Evolutionary conservation across 352 stramenopile genomes (phyloP).

Genomic region (Globisporangium paddicum): DNA sequence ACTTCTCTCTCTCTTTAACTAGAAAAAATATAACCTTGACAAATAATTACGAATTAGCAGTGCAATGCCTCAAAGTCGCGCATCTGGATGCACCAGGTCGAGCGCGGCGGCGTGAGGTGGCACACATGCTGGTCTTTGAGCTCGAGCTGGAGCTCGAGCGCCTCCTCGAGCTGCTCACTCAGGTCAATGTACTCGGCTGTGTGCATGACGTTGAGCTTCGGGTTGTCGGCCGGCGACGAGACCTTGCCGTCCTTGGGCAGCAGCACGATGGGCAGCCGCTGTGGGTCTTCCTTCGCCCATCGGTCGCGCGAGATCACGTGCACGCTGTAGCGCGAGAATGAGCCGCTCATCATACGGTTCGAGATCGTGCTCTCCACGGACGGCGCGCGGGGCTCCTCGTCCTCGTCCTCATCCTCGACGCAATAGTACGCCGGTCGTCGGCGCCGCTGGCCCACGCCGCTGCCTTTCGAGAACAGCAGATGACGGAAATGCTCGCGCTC

Average conservation of each 20-base stretch:
- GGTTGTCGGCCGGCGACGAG: conserved; percentile 68
- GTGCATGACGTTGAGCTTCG: conserved; percentile 66
- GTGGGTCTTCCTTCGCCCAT: conserved; percentile 61
- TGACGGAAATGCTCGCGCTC: conserved; percentile 70
- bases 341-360: conserved; percentile 77
- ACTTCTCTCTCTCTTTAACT: not conserved
- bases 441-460: conserved; percentile 20
- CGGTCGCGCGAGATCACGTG: conserved; percentile 69
- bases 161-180: conserved; percentile 52
- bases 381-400: conserved; percentile 41
- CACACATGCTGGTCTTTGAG: conserved; percentile 24
- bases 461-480: conserved; percentile 46
- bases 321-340: conserved; percentile 69
- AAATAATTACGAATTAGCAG: conserved; percentile 26
- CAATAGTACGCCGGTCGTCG: conserved; percentile 47
- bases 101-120: conserved; percentile 68
- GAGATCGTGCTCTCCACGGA: conserved; percentile 81
- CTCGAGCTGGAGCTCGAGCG: conserved; percentile 33
- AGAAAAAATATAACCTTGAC: not conserved
- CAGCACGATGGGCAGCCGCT: conserved; percentile 69
- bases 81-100: conserved; percentile 84
- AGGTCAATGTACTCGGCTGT: conserved; percentile 64
- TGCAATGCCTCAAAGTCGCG: conserved; percentile 63
- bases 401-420: conserved; percentile 66
- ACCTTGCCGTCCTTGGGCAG: conserved; percentile 59